Base-by-base conservation (phyloP, 352 stramenopile species). In the Chrysophaeum taylorii region DNA sequence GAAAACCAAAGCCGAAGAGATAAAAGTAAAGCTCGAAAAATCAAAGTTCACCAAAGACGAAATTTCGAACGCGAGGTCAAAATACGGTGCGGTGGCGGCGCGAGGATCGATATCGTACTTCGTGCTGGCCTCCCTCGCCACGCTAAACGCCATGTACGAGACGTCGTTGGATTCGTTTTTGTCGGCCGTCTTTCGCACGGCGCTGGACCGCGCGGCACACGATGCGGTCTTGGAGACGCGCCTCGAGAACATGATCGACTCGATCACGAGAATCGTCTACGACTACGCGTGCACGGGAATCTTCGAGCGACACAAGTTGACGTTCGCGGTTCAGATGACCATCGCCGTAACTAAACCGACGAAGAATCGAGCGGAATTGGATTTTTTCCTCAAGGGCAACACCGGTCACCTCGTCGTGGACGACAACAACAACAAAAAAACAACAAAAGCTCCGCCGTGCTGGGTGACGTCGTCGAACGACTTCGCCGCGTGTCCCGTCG, bases 261-360 rank as follows among this genome's bases (percentile, higher is more conserved):
- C 71, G 25, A 67, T 68, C 67, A 96, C 89, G 0, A 82, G 90
- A 43, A 88, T 94, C 79, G 91, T 96, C 76, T 97, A 97, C 78
- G 90, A 97, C 76, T 97, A 96, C 81, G 96, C 89, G 14, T 97
- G 92, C 71, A 96, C 89, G 7, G 92, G 92, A 31, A 97, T 97
- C 71, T 97, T 97, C 57, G 92, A 97, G 82, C 85, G 89, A n/a
- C 92, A 97, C 80, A 97, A 97, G 78, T 84, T 97, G 70, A 96
- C 96, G 89, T 96, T 97, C 74, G 91, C 87, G 38, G 95, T 97
- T 76, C 54, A 50, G 50, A 92, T 96, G 42, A 48, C 39, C 23
- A 53, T n/a, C 1, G 48, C 33, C 27, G 38, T 97, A n/a, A n/a
- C 73, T 82, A 96, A 76, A 81, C 84, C 43, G 88, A 87, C 16